phyloP scores from a whole-genome alignment of 345 rosid species.

The Boechera divaricarpa region DNA sequence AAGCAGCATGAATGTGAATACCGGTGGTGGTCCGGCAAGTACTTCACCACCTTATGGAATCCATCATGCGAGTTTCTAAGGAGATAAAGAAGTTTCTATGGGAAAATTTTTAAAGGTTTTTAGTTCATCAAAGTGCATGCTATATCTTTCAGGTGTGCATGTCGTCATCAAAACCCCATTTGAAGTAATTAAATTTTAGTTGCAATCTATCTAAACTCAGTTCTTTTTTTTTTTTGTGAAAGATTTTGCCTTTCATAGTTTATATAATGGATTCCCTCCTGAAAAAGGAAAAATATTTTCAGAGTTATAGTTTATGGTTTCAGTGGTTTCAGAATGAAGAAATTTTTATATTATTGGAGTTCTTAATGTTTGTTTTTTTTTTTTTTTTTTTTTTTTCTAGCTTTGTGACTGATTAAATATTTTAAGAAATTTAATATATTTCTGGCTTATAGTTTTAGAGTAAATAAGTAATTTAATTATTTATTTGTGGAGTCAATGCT shows the following conservation, averaged over 20 bases:
- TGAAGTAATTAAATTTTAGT: constrained; percentile 45
- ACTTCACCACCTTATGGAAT: constrained; percentile 46
- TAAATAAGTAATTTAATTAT: neutral
- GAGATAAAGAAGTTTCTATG: neutral
- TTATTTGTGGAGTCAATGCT: constrained; percentile 31
- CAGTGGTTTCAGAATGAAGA: neutral
- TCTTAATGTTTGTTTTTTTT: neutral
- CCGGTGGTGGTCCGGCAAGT: constrained; percentile 47
- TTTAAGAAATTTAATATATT: neutral
- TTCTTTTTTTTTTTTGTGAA: constrained; percentile 22
- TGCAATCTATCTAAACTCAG: constrained; percentile 43
- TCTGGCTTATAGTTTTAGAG: neutral
- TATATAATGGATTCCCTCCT: constrained; percentile 31
- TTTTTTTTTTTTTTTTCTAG: neutral
- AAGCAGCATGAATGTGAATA: constrained; percentile 45
- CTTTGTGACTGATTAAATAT: constrained; percentile 1
- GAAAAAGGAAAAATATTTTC: neutral
- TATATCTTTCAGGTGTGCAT: constrained; percentile 44
- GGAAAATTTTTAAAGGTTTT: neutral
- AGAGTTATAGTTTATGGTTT: constrained; percentile 12
- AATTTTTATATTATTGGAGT: neutral
- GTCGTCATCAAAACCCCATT: constrained; percentile 40
- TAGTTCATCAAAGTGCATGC: constrained; percentile 38
- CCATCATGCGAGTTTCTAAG: constrained; percentile 47
- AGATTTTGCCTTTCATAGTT: constrained; percentile 42